These are phyloP conservation scores for Mortierella alpina DNA, from an alignment of 192 early-diverging fungal genomes.

Conservation along the genomic window DNA sequence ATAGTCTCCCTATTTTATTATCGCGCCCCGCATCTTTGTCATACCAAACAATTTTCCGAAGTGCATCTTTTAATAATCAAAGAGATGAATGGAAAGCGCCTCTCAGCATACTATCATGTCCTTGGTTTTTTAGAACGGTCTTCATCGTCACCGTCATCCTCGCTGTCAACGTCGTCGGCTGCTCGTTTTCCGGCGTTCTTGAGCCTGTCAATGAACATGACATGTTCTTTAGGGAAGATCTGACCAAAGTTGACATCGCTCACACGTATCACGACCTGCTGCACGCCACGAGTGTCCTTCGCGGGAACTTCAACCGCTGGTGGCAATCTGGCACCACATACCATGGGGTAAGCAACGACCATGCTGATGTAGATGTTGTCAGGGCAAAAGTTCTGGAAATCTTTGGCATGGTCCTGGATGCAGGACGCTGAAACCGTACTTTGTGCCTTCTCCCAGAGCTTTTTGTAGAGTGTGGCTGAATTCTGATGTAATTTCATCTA, in stretches of 20 bases:
- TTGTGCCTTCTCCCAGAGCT: too few relatives aligned
- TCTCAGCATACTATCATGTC: too few relatives aligned
- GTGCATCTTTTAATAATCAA: too few relatives aligned
- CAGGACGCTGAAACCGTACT: not conserved
- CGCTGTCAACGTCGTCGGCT: too few relatives aligned
- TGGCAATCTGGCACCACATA: slow-evolving; percentile 6
- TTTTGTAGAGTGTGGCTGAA: too few relatives aligned
- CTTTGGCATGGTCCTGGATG: slow-evolving; percentile 20
- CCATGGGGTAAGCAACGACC: slow-evolving; percentile 21
- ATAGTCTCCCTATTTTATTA: too few relatives aligned
- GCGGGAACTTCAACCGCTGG: slow-evolving; percentile 4
- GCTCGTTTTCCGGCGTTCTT: slow-evolving; percentile 21
- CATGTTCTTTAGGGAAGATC: slow-evolving; percentile 14
- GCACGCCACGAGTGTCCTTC: slow-evolving; percentile 6
- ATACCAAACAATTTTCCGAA: too few relatives aligned
- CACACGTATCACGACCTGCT: slow-evolving; percentile 18
- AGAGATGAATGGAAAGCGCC: too few relatives aligned
- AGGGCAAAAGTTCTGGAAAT: slow-evolving; percentile 15
- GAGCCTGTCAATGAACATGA: slow-evolving; percentile 12
- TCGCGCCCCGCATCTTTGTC: too few relatives aligned
- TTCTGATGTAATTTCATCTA: not conserved
- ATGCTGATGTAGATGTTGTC: slow-evolving; percentile 27
- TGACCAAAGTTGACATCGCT: slow-evolving; percentile 13
- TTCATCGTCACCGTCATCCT: too few relatives aligned
- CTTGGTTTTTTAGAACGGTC: too few relatives aligned